A percentile compares a stretch with the other conserved stretches of the same genome.
Evolutionary conservation across 2,329 filamentous ascomycete species (phyloP).

Genomic region (Helminthosporium solani): DNA sequence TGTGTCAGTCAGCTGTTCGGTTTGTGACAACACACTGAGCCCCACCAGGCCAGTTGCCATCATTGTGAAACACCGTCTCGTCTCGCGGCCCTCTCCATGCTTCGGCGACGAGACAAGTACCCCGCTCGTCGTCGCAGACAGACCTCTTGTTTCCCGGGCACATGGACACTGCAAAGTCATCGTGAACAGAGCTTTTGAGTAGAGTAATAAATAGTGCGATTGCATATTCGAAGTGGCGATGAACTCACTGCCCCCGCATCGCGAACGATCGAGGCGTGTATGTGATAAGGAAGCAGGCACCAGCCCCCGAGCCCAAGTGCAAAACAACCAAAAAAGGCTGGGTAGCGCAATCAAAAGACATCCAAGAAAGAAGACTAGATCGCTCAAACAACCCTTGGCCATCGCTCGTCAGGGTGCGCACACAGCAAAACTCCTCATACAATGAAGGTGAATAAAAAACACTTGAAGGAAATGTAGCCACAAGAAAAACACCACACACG

Average conservation of each 20-base stretch:
- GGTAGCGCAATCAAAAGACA: constrained; percentile 18
- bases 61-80: background rate
- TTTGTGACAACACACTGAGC: too few relatives aligned
- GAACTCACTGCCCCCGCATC: constrained; percentile 38
- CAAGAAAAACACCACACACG: constrained; percentile 25
- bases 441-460: constrained; percentile 14
- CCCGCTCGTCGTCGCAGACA: background rate
- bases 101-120: background rate
- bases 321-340: constrained; percentile 36
- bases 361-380: constrained; percentile 31
- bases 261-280: constrained; percentile 33
- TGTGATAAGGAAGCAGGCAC: constrained; percentile 25
- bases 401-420: constrained; percentile 19
- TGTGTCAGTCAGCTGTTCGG: too few relatives aligned
- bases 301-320: constrained; percentile 16
- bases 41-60: too few relatives aligned
- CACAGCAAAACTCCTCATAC: constrained; percentile 32
- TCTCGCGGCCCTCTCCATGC: too few relatives aligned
- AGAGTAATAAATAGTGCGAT: constrained; percentile 33
- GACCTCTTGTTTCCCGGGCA: background rate
- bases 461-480: constrained; percentile 16
- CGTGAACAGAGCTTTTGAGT: background rate
- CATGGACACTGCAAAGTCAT: too few relatives aligned
- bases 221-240: constrained; percentile 28
- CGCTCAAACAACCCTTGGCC: constrained; percentile 15